Evolutionary conservation across 441 rosid genomes (phyloP), one percentile per base, ranked within the genome.

Genomic region (Bocquillonia castaneifolia): DNA sequence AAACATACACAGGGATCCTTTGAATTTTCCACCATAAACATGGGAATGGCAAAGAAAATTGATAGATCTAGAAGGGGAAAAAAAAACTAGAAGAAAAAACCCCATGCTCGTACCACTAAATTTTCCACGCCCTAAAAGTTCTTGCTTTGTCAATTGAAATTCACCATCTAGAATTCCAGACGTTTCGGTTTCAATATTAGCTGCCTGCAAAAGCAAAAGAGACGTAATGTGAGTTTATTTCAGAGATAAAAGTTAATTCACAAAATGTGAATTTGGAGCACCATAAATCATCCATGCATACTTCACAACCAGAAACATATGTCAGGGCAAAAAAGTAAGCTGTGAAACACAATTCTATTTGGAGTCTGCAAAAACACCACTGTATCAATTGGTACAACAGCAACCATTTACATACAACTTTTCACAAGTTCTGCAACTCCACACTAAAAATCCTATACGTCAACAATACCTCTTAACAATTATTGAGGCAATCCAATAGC

Each of bases 131-230:
- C 83, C 79, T 73, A 81, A 74, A 75, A 78, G 90, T 65, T 80
- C 91, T 59, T 82, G 87, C 77, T 83, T 87, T 57, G 83, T 75
- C 80, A 85, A 76, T 68, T 81, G 87, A 78, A 82, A 87, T 73
- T 79, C 93, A 48, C 83, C 80, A 69, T 78, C 85, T 51, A 79
- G 85, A 70, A 88, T 84, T 77, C 86, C 94, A 62, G 94, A 60
- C 50, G 90, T 71, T 79, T 86, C 95, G 65, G 85, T 78, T 79
- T 94, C 97, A 73, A 82, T 75, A 74, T 90, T 90, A 74, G 92
- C 84, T 64, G 97, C 87, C 99, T 94, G 89, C 73, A 74, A 44
- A 50, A 59, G 37, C 9, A 72, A 71, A 40, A 69, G 34, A 63
- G 67, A 52, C 5, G 31, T 18, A 8, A 20, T 63, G 55, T 51